These are phyloP conservation scores for Ananas comosus DNA, from an alignment of 176 grass and related monocot genomes.

Conservation along the genomic window DNA sequence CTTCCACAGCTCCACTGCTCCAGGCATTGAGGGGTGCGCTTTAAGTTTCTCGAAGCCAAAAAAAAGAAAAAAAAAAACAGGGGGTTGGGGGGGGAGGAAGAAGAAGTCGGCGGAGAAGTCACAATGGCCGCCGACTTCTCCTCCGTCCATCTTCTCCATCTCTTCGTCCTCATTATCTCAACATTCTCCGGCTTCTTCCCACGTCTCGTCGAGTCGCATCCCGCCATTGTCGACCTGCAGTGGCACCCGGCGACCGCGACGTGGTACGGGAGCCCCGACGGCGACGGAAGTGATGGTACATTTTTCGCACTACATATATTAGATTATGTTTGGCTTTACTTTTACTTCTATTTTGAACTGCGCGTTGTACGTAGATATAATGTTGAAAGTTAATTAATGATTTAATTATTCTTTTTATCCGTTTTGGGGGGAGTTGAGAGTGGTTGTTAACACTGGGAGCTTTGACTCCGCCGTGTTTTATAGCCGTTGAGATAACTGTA, in stretches of 20 bases:
- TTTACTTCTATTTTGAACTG: no score
- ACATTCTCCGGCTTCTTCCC: conserved; percentile 17
- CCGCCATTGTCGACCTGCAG: conserved; percentile 40
- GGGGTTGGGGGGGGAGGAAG: not conserved
- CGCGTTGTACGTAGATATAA: no score
- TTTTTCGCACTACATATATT: no score
- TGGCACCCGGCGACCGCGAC: conserved; percentile 90
- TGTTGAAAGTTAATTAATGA: no score
- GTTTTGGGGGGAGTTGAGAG: not conserved
- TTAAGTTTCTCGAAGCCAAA: conserved; percentile 56
- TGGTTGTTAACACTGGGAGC: not conserved
- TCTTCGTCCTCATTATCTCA: conserved; percentile 12
- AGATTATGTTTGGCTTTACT: no score
- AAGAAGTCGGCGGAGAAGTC: not conserved
- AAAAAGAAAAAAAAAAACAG: conserved; percentile 15
- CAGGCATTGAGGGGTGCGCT: conserved; percentile 19
- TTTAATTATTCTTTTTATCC: not conserved
- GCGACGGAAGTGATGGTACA: conserved; percentile 87
- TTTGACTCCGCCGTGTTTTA: not conserved
- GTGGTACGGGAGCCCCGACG: conserved; percentile 83
- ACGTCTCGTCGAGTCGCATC: conserved; percentile 5
- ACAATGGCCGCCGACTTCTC: conserved; percentile 23
- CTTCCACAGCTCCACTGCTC: conserved; percentile 10
- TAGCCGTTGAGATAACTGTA: not conserved
- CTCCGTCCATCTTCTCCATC: not conserved